phyloP scores from a whole-genome alignment of 2,329 filamentous ascomycete species.

The Trichoderma sp. region DNA sequence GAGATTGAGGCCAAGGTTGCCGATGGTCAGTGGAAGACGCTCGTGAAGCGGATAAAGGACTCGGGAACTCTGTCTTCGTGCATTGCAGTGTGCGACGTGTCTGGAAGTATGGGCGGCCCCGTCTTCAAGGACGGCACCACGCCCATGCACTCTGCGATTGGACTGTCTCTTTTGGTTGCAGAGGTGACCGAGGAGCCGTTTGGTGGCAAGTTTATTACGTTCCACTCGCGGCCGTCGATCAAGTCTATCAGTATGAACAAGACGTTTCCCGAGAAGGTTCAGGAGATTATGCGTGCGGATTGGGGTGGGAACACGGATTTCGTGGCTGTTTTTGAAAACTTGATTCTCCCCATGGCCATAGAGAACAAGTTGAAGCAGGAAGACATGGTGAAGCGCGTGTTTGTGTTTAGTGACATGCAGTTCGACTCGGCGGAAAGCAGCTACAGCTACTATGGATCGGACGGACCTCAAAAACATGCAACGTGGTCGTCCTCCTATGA shows the following conservation, averaged over 20 bases:
- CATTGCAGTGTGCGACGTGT: slow-evolving; percentile 61
- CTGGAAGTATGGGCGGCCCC: slow-evolving; percentile 50
- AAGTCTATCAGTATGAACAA: slow-evolving; percentile 41
- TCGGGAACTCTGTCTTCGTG: slow-evolving; percentile 53
- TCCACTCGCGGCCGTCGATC: slow-evolving; percentile 45
- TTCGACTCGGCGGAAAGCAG: slow-evolving; percentile 45
- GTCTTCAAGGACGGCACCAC: slow-evolving; percentile 46
- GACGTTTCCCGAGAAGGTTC: slow-evolving; percentile 46
- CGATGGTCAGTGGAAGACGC: slow-evolving; percentile 56
- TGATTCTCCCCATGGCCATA: slow-evolving; percentile 57
- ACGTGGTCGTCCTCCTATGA: slow-evolving; percentile 51
- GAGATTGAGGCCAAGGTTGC: slow-evolving; percentile 41
- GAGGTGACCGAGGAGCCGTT: slow-evolving; percentile 56
- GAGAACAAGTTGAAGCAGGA: slow-evolving; percentile 51
- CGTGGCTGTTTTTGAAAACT: slow-evolving; percentile 52
- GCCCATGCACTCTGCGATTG: slow-evolving; percentile 56
- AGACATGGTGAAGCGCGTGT: slow-evolving; percentile 62
- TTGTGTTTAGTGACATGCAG: slow-evolving; percentile 64
- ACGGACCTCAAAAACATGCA: rapidly evolving
- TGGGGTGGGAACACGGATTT: slow-evolving; percentile 55
- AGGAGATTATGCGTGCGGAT: slow-evolving; percentile 28
- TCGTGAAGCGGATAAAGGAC: slow-evolving; percentile 59
- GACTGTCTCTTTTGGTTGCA: slow-evolving; percentile 57
- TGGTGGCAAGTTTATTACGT: slow-evolving; percentile 57
- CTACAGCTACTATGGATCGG: rapidly evolving